Evolutionary conservation across 192 early-diverging fungal species (phyloP).

Genomic region (Umbelopsis isabellina): DNA sequence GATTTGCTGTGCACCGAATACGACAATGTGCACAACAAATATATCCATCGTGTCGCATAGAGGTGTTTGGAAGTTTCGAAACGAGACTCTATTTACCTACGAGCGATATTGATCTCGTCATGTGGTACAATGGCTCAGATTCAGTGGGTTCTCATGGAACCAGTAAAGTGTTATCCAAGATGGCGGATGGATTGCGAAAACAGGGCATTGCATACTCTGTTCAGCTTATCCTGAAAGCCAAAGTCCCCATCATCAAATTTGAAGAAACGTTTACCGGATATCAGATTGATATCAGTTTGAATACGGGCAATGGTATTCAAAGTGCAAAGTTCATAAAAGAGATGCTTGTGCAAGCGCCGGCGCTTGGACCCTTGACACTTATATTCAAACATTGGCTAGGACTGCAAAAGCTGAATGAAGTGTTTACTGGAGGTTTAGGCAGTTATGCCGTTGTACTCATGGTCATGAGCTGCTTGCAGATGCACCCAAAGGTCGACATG

Average conservation of each 20-base stretch:
- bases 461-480: constrained; percentile 82
- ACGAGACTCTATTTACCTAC: constrained; percentile 87
- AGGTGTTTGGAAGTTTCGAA: constrained; percentile 89
- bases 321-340: constrained; percentile 60
- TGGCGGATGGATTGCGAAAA: constrained; percentile 52
- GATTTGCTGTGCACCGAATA: constrained; percentile 70
- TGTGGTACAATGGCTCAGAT: constrained; percentile 22
- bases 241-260: constrained; percentile 93
- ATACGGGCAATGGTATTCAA: constrained; percentile 67
- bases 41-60: constrained; percentile 48
- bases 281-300: constrained; percentile 85
- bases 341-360: constrained; percentile 60
- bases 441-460: constrained; percentile 81
- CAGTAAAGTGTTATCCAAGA: constrained; percentile 39
- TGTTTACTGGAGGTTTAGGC: constrained; percentile 87
- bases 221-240: constrained; percentile 67
- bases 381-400: constrained; percentile 87
- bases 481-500: constrained; percentile 77
- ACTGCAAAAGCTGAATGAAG: constrained; percentile 79
- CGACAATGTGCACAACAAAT: constrained; percentile 49
- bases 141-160: background rate
- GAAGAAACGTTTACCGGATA: constrained; percentile 73
- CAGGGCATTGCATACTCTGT: constrained; percentile 47
- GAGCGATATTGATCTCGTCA: constrained; percentile 57
- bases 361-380: constrained; percentile 71